phyloP scores from a whole-genome alignment of 2,329 filamentous ascomycete species.

The Lecanicillium sp. region DNA sequence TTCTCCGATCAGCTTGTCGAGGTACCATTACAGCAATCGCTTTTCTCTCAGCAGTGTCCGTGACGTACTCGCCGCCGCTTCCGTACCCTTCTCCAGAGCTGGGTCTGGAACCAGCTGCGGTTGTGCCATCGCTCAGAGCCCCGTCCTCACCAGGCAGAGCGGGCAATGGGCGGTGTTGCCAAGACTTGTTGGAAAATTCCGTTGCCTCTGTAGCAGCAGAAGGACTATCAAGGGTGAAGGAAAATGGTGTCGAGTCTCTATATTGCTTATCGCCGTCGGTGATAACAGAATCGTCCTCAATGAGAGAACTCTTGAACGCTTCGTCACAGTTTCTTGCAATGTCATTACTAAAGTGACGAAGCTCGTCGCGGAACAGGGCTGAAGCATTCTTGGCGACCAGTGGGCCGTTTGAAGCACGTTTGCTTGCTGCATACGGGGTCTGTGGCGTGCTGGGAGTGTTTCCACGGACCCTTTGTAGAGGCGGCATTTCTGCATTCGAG shows the following conservation, averaged over 20 bases:
- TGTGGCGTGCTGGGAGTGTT: constrained; percentile 21
- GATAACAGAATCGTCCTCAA: constrained; percentile 29
- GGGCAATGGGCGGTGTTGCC: constrained; percentile 43
- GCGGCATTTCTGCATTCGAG: neutral
- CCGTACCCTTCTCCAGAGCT: constrained; percentile 17
- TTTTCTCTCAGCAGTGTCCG: constrained; percentile 19
- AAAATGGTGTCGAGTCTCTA: constrained; percentile 32
- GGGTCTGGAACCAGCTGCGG: constrained; percentile 14
- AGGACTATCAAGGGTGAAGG: constrained; percentile 29
- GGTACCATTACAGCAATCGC: constrained; percentile 22
- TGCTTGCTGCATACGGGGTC: constrained; percentile 14
- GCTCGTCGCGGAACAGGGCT: constrained; percentile 57
- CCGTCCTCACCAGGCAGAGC: constrained; percentile 31
- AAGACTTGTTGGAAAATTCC: constrained; percentile 25
- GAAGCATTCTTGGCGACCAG: constrained; percentile 19
- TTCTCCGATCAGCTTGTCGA: constrained; percentile 33
- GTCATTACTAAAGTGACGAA: constrained; percentile 74
- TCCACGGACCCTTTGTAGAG: constrained; percentile 12
- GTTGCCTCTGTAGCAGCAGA: constrained; percentile 18
- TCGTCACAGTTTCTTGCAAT: constrained; percentile 88
- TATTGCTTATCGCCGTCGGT: constrained; percentile 21
- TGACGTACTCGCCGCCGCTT: constrained; percentile 11
- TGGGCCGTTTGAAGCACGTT: constrained; percentile 17
- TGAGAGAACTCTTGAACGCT: constrained; percentile 67
- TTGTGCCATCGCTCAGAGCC: constrained; percentile 12